These are phyloP conservation scores for Candida krabiensis DNA, from an alignment of 805 yeast genomes.

Conservation along the genomic window DNA sequence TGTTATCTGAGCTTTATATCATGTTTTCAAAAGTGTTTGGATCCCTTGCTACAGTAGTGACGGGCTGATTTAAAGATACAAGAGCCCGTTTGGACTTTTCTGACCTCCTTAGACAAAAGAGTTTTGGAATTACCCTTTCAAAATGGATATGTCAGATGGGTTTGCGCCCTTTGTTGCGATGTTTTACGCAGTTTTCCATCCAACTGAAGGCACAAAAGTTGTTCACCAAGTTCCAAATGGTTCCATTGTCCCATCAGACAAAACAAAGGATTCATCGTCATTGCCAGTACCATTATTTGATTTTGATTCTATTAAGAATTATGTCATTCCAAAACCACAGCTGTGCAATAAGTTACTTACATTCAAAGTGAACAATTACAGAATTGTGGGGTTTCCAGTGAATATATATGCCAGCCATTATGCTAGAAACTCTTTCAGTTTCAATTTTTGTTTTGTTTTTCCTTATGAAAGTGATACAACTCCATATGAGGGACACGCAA, in stretches of 20 bases:
- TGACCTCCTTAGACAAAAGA: no score
- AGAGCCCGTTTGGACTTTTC: no score
- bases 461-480: slow-evolving; percentile 77
- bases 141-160: slow-evolving; percentile 44
- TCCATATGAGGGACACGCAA: slow-evolving; percentile 83
- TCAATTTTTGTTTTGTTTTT: slow-evolving; percentile 91
- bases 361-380: slow-evolving; percentile 64
- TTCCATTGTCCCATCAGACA: slow-evolving; percentile 45
- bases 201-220: slow-evolving; percentile 92
- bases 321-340: slow-evolving; percentile 90
- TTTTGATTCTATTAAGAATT: slow-evolving; percentile 85
- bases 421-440: slow-evolving; percentile 88
- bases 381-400: slow-evolving; percentile 88
- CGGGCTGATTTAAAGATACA: no score
- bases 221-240: slow-evolving; percentile 88
- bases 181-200: slow-evolving; percentile 91
- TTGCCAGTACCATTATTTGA: slow-evolving; percentile 52
- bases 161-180: slow-evolving; percentile 87
- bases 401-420: slow-evolving; percentile 71
- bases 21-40: no score
- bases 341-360: slow-evolving; percentile 81
- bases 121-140: no score
- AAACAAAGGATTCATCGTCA: slow-evolving; percentile 35
- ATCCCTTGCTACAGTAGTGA: no score
- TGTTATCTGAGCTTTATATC: no score